A percentile compares a stretch with the other conserved stretches of the same genome.
These are phyloP conservation scores for Fusarium torulosum DNA, from an alignment of 2,329 filamentous ascomycete genomes.

Conservation along the genomic window DNA sequence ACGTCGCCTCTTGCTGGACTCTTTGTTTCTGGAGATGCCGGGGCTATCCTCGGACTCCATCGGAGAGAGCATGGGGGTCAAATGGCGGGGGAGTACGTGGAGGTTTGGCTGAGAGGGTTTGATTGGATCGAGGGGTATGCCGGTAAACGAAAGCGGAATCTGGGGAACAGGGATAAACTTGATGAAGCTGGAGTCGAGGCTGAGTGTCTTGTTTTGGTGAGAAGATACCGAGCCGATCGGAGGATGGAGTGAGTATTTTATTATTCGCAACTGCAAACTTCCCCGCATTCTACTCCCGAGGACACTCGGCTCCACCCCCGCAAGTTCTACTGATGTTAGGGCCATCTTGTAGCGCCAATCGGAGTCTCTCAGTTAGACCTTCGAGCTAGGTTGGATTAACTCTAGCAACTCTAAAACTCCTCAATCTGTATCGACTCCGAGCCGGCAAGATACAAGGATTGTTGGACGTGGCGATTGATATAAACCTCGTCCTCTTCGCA, in stretches of 20 bases:
- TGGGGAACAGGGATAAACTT: neutral
- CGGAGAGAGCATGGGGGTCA: slow-evolving; percentile 13
- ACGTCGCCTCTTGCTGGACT: slow-evolving; percentile 7
- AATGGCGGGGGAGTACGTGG: slow-evolving; percentile 1
- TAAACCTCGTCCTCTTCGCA: slow-evolving; percentile 1
- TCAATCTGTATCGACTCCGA: slow-evolving; percentile 5
- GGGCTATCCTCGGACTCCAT: slow-evolving; percentile 25
- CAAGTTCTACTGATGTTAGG: neutral
- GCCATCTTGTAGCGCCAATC: slow-evolving; percentile 5
- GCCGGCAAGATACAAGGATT: neutral
- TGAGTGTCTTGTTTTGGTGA: neutral
- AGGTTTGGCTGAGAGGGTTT: neutral
- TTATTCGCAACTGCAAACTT: neutral
- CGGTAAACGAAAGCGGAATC: neutral
- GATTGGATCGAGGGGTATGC: neutral
- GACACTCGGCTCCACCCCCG: slow-evolving; percentile 29
- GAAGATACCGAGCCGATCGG: slow-evolving; percentile 30
- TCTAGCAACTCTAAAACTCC: neutral
- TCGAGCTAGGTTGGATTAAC: neutral
- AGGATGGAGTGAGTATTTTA: slow-evolving; percentile 4
- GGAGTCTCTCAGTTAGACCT: slow-evolving; percentile 6
- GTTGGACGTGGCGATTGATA: neutral
- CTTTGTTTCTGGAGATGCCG: neutral
- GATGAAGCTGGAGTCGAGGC: neutral
- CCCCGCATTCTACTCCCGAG: slow-evolving; percentile 17